Evolutionary conservation across 371 early-diverging fungal genomes (phyloP).

Genomic region (Saksenaea vasiformis): DNA sequence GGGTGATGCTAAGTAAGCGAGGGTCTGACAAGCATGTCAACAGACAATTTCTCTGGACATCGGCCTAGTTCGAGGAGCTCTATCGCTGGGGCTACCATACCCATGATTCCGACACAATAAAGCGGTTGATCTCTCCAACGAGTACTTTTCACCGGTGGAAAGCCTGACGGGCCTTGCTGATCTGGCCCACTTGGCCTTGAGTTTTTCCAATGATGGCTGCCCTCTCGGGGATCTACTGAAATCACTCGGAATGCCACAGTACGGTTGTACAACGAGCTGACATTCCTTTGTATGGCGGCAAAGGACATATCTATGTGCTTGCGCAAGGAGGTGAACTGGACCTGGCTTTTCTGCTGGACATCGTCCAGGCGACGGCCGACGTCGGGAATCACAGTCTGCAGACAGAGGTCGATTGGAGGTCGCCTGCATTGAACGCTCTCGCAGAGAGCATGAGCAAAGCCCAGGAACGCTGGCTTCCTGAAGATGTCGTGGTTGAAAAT

Average conservation of each 20-base stretch:
- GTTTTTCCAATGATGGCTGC: too few species aligned
- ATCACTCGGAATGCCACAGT: not conserved
- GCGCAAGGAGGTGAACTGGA: not conserved
- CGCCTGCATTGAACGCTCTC: not conserved
- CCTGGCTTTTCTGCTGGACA: not conserved
- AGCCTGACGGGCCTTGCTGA: too few species aligned
- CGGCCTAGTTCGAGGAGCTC: too few species aligned
- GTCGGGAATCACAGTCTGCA: not conserved
- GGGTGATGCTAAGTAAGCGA: too few species aligned
- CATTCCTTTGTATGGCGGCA: not conserved
- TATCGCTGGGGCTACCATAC: too few species aligned
- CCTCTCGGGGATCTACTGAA: too few species aligned
- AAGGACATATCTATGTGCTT: not conserved
- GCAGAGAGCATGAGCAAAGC: not conserved
- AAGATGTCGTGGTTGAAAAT: constrained; percentile 3
- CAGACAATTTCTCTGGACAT: too few species aligned
- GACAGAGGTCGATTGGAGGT: not conserved
- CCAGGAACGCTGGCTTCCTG: not conserved
- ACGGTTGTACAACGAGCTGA: not conserved
- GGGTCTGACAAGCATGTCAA: too few species aligned
- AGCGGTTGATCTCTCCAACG: too few species aligned
- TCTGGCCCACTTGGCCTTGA: too few species aligned
- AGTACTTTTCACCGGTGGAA: too few species aligned
- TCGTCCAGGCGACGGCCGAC: not conserved
- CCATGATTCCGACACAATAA: too few species aligned